A percentile compares a stretch with the other conserved stretches of the same genome.
These are phyloP conservation scores for Atkinsonella hypoxylon DNA, from an alignment of 2,329 filamentous ascomycete species.

Conservation along the genomic window DNA sequence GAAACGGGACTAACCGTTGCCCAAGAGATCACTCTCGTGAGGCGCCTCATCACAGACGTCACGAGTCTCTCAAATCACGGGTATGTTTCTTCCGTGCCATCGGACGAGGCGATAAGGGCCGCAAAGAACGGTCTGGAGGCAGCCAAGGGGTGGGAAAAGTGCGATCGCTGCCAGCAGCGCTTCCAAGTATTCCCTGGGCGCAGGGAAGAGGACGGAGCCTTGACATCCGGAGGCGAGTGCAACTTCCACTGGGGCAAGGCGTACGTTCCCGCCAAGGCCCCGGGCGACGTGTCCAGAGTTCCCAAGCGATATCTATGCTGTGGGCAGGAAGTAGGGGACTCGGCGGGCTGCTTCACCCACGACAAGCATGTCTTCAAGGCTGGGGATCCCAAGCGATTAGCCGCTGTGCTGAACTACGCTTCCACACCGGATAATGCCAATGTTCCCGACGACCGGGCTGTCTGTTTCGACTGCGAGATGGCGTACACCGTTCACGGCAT, in stretches of 20 bases:
- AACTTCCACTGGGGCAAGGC: slow-evolving; percentile 68
- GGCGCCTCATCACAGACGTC: slow-evolving; percentile 51
- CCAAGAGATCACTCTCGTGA: slow-evolving; percentile 58
- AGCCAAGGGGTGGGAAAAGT: slow-evolving; percentile 71
- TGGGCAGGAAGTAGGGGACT: slow-evolving; percentile 58
- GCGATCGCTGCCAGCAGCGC: slow-evolving; percentile 72
- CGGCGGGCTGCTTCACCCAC: slow-evolving; percentile 58
- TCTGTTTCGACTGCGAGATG: slow-evolving; percentile 97
- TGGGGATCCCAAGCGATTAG: slow-evolving; percentile 62
- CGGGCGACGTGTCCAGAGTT: slow-evolving; percentile 43
- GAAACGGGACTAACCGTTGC: slow-evolving; percentile 55
- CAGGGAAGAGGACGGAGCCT: slow-evolving; percentile 60
- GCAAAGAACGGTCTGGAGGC: slow-evolving; percentile 53
- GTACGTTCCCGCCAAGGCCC: slow-evolving; percentile 44
- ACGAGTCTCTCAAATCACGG: slow-evolving; percentile 53
- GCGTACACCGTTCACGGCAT: slow-evolving; percentile 81
- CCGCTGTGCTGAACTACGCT: slow-evolving; percentile 66
- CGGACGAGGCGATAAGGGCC: slow-evolving; percentile 50
- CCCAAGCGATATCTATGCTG: slow-evolving; percentile 69
- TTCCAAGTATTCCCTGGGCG: slow-evolving; percentile 91
- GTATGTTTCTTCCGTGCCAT: slow-evolving; percentile 62
- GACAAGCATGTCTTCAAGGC: slow-evolving; percentile 81
- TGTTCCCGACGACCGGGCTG: slow-evolving; percentile 43
- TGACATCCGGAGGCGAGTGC: slow-evolving; percentile 68
- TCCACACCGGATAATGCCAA: slow-evolving; percentile 57